Evolutionary conservation across 176 grass and related monocot species (phyloP).

Genomic region (Cenchrus fungigraminus): DNA sequence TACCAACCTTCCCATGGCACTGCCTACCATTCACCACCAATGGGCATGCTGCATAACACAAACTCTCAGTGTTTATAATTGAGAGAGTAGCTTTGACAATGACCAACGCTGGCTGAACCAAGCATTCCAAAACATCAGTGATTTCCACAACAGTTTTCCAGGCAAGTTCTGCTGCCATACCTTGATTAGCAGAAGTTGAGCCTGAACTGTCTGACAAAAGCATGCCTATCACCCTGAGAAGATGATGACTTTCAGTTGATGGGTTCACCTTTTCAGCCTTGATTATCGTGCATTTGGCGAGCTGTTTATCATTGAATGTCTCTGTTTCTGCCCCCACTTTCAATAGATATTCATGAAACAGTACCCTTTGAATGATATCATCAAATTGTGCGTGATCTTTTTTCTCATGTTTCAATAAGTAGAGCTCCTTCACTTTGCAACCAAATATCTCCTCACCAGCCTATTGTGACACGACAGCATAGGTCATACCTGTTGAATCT

Average conservation of each 20-base stretch:
- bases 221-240: slow-evolving; percentile 56
- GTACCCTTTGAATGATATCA: slow-evolving; percentile 49
- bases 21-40: slow-evolving; percentile 3
- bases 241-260: slow-evolving; percentile 47
- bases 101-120: not conserved
- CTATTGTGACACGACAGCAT: slow-evolving; percentile 69
- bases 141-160: not conserved
- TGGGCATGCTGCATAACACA: not conserved
- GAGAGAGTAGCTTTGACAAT: not conserved
- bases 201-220: slow-evolving; percentile 38
- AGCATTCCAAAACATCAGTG: not conserved
- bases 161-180: not conserved
- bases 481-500: slow-evolving; percentile 62
- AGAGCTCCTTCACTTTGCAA: slow-evolving; percentile 57
- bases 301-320: slow-evolving; percentile 50
- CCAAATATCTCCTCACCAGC: slow-evolving; percentile 65
- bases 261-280: slow-evolving; percentile 65
- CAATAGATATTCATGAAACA: slow-evolving; percentile 61
- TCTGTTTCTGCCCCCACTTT: slow-evolving; percentile 82
- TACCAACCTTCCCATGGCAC: not conserved
- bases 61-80: not conserved
- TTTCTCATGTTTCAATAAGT: slow-evolving; percentile 18
- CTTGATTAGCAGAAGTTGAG: not conserved
- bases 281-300: slow-evolving; percentile 53
- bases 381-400: slow-evolving; percentile 59